Base-by-base conservation (phyloP, 768 basidiomycete species). In the Podaxis mareebaensis region DNA sequence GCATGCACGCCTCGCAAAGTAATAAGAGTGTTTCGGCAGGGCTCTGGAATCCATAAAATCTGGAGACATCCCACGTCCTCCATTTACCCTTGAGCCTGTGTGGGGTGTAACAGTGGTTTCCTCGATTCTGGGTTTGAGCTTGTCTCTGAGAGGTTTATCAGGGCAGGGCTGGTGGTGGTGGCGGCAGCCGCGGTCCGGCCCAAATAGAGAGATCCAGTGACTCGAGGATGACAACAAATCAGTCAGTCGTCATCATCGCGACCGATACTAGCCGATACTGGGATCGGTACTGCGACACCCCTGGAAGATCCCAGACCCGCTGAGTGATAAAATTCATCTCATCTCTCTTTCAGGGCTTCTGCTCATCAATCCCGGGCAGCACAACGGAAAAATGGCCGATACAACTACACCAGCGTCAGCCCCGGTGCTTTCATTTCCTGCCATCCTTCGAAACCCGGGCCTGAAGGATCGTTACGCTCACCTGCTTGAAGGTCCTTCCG, bases 391-490 rank as follows among this genome's bases (percentile, higher is more conserved):
- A 39, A 63, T 63, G 61, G 46, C 36, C 20, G 61, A 57, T 30
- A 26, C 52, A 10, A 20, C 20, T 15, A 28, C 49, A 40, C 26
- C 36, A 66, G 49, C 68, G 2, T 78, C 82, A 11, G 64, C 84
- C 13, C 83, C 86, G 13, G 65, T 73, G 0, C 79, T 92, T 63
- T 91, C 91, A 1, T 92, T 92, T 71, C 91, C 91, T 0, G 82
- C 90, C 1, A 75, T 91, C 65, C 77, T 92, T 28, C 85, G 87
- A 64, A 84, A 86, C 69, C 78, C 85, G 3, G 84, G 80, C 3
- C 74, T 90, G 1, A 69, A 76, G 10, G 78, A 80, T 63, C 78
- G 82, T 22, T 89, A 80, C 66, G 83, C 87, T 0, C 82, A 88
- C 70, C 77, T 90, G 5, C 77, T 76, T 30, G 69, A 67, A 24